Conservation (phyloP, 1,284 basidiomycete species). For the Phellinidium pouzarii region DNA sequence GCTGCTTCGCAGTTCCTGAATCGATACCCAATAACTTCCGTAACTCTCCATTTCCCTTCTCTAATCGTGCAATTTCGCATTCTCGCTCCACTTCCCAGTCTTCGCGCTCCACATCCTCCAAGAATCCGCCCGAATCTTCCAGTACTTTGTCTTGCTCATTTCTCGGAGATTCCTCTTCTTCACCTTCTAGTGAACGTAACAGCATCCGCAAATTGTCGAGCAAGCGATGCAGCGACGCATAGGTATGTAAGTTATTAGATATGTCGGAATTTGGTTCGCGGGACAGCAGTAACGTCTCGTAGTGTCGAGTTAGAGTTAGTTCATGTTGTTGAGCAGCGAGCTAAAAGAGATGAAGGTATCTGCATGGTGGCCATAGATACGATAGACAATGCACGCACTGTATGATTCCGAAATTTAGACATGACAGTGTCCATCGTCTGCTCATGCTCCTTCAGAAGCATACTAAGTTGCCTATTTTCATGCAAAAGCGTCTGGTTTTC, state of each 20-base stretch:
- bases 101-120: conserved; percentile 35
- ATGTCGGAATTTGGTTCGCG: conserved; percentile 66
- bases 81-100: conserved; percentile 88
- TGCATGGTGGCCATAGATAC: neutral
- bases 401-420: conserved; percentile 90
- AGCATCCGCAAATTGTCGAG: conserved; percentile 66
- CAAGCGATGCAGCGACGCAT: conserved; percentile 60
- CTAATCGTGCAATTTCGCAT: conserved; percentile 71
- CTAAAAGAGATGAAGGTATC: conserved; percentile 30
- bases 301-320: conserved; percentile 83
- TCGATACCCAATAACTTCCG: conserved; percentile 72
- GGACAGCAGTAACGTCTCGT: conserved; percentile 77
- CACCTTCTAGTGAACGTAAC: conserved; percentile 65
- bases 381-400: conserved; percentile 52
- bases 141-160: conserved; percentile 21
- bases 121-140: conserved; percentile 35
- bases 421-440: conserved; percentile 93
- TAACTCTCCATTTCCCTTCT: conserved; percentile 75
- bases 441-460: conserved; percentile 91
- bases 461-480: conserved; percentile 90
- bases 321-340: conserved; percentile 91
- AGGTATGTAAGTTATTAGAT: conserved; percentile 46
- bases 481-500: conserved; percentile 91
- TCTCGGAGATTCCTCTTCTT: conserved; percentile 39
- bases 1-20: conserved; percentile 39